A percentile compares a stretch with the other conserved stretches of the same genome.
phyloP scores from a whole-genome alignment of 169 alveolate genomes.

The Plasmodium yoelii region DNA sequence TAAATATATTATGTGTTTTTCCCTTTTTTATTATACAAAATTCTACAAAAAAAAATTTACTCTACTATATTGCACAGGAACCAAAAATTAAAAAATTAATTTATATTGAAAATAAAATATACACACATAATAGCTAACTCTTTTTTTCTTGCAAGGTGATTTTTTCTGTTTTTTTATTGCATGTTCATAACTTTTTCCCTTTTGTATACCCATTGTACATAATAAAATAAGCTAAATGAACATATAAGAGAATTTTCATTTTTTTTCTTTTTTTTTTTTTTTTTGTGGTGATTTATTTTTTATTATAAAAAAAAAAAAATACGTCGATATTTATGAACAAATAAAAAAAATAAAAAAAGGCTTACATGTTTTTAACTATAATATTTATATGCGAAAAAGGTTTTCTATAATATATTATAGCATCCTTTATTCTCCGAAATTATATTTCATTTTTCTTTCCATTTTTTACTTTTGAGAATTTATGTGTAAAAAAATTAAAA shows the following conservation, averaged over 20 bases:
- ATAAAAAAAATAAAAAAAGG: neutral
- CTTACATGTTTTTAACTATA: neutral
- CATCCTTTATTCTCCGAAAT: slow-evolving; percentile 12
- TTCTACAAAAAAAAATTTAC: slow-evolving; percentile 30
- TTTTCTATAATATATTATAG: neutral
- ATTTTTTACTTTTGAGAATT: too few relatives aligned
- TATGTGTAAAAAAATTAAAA: too few relatives aligned
- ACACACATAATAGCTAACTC: slow-evolving; percentile 68
- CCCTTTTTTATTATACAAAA: slow-evolving; percentile 9
- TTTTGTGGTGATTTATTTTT: neutral
- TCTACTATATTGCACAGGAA: slow-evolving; percentile 19
- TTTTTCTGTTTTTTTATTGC: slow-evolving; percentile 22
- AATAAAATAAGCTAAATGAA: neutral
- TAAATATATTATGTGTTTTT: neutral
- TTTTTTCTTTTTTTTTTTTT: slow-evolving; percentile 11
- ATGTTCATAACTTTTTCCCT: slow-evolving; percentile 52
- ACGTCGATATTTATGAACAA: neutral
- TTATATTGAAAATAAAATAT: slow-evolving; percentile 14
- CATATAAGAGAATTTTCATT: neutral
- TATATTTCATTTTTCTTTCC: too few relatives aligned
- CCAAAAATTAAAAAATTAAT: slow-evolving; percentile 9
- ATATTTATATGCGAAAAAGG: neutral
- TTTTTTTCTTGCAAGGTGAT: slow-evolving; percentile 13
- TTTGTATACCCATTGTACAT: slow-evolving; percentile 21
- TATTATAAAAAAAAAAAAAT: slow-evolving; percentile 1